A percentile compares a stretch with the other conserved stretches of the same genome.
These are phyloP conservation scores for Rhizophora apiculata DNA, from an alignment of 345 rosid species.

Conservation along the genomic window DNA sequence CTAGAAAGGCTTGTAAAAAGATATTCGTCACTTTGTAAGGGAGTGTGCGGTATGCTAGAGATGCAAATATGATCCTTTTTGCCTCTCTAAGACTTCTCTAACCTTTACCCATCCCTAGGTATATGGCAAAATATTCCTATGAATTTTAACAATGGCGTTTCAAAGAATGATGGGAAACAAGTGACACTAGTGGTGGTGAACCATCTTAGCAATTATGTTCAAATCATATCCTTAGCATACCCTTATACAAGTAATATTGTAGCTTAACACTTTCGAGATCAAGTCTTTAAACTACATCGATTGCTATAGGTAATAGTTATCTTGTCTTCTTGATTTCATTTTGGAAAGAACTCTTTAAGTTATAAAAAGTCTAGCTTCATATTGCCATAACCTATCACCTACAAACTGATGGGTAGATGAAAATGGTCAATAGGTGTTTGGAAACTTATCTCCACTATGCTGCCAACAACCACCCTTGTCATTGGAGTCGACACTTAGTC, in stretches of 20 bases:
- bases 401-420: not conserved
- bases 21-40: not conserved
- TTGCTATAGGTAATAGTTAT: not conserved
- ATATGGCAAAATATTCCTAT: not conserved
- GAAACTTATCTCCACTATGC: not conserved
- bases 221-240: not conserved
- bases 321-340: not conserved
- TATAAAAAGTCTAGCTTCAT: too few species aligned
- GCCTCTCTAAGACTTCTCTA: not conserved
- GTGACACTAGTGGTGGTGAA: not conserved
- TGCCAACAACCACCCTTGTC: not conserved
- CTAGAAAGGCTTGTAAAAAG: not conserved
- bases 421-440: not conserved
- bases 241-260: too few species aligned
- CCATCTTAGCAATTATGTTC: not conserved
- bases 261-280: too few species aligned
- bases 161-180: not conserved
- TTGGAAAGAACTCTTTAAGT: not conserved
- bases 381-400: not conserved
- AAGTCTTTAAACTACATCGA: not conserved
- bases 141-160: not conserved
- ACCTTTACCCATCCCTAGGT: not conserved
- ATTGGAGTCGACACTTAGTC: too few species aligned
- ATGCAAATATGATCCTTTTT: not conserved
- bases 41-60: not conserved